Evolutionary conservation across 176 grass and related monocot genomes (phyloP).

Genomic region (Juncus inflexus): DNA sequence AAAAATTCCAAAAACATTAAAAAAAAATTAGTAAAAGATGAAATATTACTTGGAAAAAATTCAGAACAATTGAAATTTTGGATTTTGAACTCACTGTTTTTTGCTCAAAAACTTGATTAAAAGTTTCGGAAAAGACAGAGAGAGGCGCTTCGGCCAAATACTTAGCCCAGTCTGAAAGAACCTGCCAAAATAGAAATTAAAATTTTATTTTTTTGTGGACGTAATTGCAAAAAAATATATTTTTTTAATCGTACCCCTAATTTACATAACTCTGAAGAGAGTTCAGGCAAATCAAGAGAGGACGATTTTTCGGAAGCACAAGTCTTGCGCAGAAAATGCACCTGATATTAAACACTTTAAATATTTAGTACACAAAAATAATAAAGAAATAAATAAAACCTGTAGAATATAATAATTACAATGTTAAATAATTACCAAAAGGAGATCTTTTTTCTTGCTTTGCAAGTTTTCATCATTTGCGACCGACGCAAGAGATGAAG

Average conservation of each 20-base stretch:
- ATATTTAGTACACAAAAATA: not conserved
- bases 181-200: constrained; percentile 32
- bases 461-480: constrained; percentile 41
- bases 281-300: constrained; percentile 61
- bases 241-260: constrained; percentile 56
- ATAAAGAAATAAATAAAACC: not conserved
- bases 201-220: not conserved
- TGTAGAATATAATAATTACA: not conserved
- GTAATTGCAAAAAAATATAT: constrained; percentile 7
- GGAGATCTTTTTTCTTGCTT: constrained; percentile 76
- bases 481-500: constrained; percentile 48
- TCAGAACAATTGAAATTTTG: constrained; percentile 19
- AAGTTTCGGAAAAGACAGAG: constrained; percentile 54
- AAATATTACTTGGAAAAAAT: not conserved
- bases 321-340: constrained; percentile 74
- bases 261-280: constrained; percentile 74
- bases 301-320: constrained; percentile 73
- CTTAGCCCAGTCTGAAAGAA: constrained; percentile 89
- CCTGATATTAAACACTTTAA: constrained; percentile 35
- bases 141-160: constrained; percentile 70
- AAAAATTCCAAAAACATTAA: constrained; percentile 27
- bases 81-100: constrained; percentile 38
- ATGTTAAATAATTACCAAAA: constrained; percentile 46
- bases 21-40: not conserved
- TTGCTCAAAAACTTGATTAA: constrained; percentile 57